Percentiles rank a stretch among this genome's conserved stretches.
These are phyloP conservation scores for Myriangium duriaei DNA, from an alignment of 2,329 filamentous ascomycete species.

Conservation along the genomic window DNA sequence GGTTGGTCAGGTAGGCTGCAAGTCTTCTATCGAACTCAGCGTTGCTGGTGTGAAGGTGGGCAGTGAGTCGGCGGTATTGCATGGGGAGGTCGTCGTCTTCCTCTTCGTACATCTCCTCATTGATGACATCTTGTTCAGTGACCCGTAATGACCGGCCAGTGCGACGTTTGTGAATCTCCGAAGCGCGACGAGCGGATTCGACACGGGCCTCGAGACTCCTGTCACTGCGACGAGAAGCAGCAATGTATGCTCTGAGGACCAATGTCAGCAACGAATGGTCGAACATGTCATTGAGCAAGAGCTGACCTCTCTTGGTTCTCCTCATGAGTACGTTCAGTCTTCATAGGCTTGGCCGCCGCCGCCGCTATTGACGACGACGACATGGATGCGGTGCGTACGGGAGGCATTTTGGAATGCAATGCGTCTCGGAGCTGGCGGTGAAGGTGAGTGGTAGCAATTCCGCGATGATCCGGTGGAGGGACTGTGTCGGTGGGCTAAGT, in stretches of 20 bases:
- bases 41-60: slow-evolving; percentile 48
- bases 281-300: no score
- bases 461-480: not conserved
- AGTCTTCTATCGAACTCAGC: slow-evolving; percentile 50
- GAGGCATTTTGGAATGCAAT: slow-evolving; percentile 21
- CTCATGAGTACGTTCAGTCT: slow-evolving; percentile 65
- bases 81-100: slow-evolving; percentile 70
- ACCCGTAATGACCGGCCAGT: slow-evolving; percentile 74
- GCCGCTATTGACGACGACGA: slow-evolving; percentile 16
- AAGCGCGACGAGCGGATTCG: slow-evolving; percentile 75
- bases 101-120: slow-evolving; percentile 94
- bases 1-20: slow-evolving; percentile 45
- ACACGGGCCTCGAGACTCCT: slow-evolving; percentile 77
- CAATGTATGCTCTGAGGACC: slow-evolving; percentile 80
- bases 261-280: no score
- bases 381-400: slow-evolving; percentile 16
- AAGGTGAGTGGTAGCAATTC: not conserved
- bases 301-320: slow-evolving; percentile 63
- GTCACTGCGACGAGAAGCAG: slow-evolving; percentile 76
- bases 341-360: slow-evolving; percentile 31
- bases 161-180: slow-evolving; percentile 78
- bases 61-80: slow-evolving; percentile 51
- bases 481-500: no score
- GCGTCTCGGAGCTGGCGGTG: not conserved
- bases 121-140: slow-evolving; percentile 73